phyloP scores from a whole-genome alignment of 2,329 filamentous ascomycete genomes.

The Cladophialophora chaetospira region DNA sequence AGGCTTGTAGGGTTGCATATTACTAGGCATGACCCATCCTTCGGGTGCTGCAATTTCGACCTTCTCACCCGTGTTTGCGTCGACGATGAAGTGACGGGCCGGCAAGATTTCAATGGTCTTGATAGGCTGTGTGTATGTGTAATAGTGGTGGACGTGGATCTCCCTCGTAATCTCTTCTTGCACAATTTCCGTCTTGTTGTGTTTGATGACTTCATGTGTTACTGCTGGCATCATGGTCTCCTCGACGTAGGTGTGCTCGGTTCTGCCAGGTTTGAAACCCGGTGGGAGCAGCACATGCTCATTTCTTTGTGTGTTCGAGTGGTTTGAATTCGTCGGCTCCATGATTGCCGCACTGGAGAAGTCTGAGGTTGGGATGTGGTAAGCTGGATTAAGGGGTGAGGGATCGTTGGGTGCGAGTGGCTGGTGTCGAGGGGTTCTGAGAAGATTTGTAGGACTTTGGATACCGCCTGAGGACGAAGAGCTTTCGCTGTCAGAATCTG shows the following conservation, averaged over 20 bases:
- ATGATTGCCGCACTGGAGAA: not conserved
- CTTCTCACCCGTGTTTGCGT: conserved; percentile 29
- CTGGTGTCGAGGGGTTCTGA: conserved; percentile 22
- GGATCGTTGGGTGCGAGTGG: conserved; percentile 26
- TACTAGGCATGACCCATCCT: conserved; percentile 28
- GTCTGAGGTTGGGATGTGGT: conserved; percentile 20
- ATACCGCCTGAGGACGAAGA: conserved; percentile 6
- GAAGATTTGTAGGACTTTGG: conserved; percentile 2
- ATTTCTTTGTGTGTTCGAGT: not conserved
- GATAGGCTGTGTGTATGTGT: conserved; percentile 39
- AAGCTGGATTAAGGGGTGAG: conserved; percentile 25
- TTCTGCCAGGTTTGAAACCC: conserved; percentile 21
- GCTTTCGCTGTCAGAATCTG: conserved; percentile 5
- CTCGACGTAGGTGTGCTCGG: conserved; percentile 24
- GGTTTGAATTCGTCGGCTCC: not conserved
- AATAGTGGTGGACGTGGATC: conserved; percentile 41
- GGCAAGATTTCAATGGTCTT: conserved; percentile 39
- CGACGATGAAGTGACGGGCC: conserved; percentile 38
- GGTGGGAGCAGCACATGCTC: conserved; percentile 22
- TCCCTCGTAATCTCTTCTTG: conserved; percentile 40
- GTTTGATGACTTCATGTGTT: conserved; percentile 38
- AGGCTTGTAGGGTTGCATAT: conserved; percentile 21
- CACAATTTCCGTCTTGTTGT: conserved; percentile 34
- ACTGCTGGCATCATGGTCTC: conserved; percentile 33
- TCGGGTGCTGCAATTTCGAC: conserved; percentile 29